These are phyloP conservation scores for Groenewaldozyma salmanticensis DNA, from an alignment of 805 yeast genomes.

Conservation along the genomic window DNA sequence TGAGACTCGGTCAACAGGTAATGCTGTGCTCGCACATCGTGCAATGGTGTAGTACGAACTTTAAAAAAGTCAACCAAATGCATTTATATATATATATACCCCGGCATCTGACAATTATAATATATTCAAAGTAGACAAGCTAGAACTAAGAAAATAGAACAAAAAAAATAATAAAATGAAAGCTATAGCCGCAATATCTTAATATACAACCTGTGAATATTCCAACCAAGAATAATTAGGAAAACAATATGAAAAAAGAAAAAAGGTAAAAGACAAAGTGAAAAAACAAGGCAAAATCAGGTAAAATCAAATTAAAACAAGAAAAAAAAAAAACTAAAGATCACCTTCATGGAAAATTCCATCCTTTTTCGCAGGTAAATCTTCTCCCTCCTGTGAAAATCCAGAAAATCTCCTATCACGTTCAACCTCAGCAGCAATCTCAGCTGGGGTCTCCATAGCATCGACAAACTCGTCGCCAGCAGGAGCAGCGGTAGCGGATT, in stretches of 20 bases:
- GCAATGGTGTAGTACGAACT: background rate
- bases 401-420: conserved; percentile 12
- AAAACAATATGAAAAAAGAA: conserved; percentile 1
- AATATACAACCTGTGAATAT: too few relatives aligned
- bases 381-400: conserved; percentile 11
- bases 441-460: background rate
- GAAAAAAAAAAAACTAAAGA: conserved; percentile 1
- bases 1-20: conserved; percentile 9
- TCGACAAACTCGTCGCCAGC: conserved; percentile 4
- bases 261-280: conserved; percentile 3
- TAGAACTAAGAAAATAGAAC: conserved; percentile 1
- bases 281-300: background rate
- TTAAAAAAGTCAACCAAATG: background rate
- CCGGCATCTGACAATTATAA: too few relatives aligned
- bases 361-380: conserved; percentile 1
- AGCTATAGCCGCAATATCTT: too few relatives aligned
- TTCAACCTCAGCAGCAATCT: conserved; percentile 7
- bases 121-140: too few relatives aligned
- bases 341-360: conserved; percentile 10
- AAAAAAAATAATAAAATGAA: conserved; percentile 3
- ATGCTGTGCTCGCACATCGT: conserved; percentile 10
- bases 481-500: conserved; percentile 7
- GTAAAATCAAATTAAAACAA: conserved; percentile 5
- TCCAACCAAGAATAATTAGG: conserved; percentile 4
- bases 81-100: too few relatives aligned